phyloP scores from a whole-genome alignment of 2,329 filamentous ascomycete species.

The Acarospora socialis region DNA sequence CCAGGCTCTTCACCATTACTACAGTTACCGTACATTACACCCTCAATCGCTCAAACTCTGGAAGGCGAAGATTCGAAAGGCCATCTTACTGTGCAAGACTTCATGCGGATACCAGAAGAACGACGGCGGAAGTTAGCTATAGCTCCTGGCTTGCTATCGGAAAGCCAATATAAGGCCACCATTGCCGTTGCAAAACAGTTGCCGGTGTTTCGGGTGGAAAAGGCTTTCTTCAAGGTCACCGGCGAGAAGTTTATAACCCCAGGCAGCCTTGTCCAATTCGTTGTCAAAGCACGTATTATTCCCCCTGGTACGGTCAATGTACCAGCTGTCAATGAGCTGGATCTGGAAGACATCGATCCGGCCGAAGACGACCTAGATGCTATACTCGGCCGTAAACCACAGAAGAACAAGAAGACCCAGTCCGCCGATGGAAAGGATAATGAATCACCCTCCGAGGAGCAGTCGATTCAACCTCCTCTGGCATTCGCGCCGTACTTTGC shows the following conservation, averaged over 20 bases:
- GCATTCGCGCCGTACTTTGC: constrained; percentile 82
- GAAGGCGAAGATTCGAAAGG: constrained; percentile 53
- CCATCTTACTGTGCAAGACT: constrained; percentile 69
- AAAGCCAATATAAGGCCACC: constrained; percentile 61
- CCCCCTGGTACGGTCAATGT: constrained; percentile 68
- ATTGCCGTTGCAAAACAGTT: constrained; percentile 69
- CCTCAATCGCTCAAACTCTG: constrained; percentile 44
- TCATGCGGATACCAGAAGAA: constrained; percentile 69
- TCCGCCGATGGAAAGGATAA: constrained; percentile 42
- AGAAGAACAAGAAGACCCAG: constrained; percentile 53
- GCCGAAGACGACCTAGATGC: constrained; percentile 86
- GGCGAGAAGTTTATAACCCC: constrained; percentile 89
- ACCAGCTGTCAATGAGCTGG: constrained; percentile 58
- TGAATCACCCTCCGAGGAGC: constrained; percentile 37
- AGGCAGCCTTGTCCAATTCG: constrained; percentile 79
- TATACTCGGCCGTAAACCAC: constrained; percentile 54
- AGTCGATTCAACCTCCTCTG: constrained; percentile 63
- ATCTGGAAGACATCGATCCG: constrained; percentile 82
- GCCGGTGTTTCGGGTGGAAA: constrained; percentile 69
- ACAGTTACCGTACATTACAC: constrained; percentile 37
- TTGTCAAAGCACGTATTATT: constrained; percentile 87
- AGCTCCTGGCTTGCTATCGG: constrained; percentile 53
- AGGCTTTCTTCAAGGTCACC: constrained; percentile 96
- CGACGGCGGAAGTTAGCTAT: constrained; percentile 59
- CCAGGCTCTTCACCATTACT: constrained; percentile 76